These are phyloP conservation scores for Suhomyces pyralidae DNA, from an alignment of 805 yeast genomes.

Conservation along the genomic window DNA sequence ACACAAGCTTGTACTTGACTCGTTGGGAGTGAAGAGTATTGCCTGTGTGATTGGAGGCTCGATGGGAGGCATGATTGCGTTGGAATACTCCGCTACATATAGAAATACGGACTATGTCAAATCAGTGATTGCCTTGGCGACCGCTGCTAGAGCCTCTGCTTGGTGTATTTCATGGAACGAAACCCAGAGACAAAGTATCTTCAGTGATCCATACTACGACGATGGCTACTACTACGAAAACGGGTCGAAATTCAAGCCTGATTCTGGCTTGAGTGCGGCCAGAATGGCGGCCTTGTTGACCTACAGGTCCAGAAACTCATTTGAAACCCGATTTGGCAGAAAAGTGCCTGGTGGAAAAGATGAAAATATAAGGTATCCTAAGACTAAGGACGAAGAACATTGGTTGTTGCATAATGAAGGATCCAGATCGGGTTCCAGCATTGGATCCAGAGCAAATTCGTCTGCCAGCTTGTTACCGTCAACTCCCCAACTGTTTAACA, in stretches of 20 bases:
- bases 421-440: conserved; percentile 22
- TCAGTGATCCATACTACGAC: conserved; percentile 88
- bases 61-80: conserved; percentile 97
- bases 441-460: conserved; percentile 9
- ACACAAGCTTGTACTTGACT: conserved; percentile 74
- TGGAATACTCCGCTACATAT: conserved; percentile 73
- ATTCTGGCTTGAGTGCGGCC: conserved; percentile 88
- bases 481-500: not conserved
- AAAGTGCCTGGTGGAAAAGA: conserved; percentile 32
- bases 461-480: conserved; percentile 8
- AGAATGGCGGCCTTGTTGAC: conserved; percentile 95
- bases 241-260: conserved; percentile 59
- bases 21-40: conserved; percentile 70
- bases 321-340: conserved; percentile 90
- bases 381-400: conserved; percentile 61
- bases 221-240: conserved; percentile 80
- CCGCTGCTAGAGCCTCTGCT: conserved; percentile 91
- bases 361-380: conserved; percentile 37
- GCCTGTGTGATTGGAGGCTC: conserved; percentile 95
- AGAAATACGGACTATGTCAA: conserved; percentile 66
- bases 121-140: conserved; percentile 78
- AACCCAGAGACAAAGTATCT: conserved; percentile 94
- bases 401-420: conserved; percentile 93
- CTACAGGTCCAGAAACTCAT: conserved; percentile 87
- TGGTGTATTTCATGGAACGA: conserved; percentile 99